Conservation (phyloP, 768 basidiomycete genomes). For the Saitozyma sp. region DNA sequence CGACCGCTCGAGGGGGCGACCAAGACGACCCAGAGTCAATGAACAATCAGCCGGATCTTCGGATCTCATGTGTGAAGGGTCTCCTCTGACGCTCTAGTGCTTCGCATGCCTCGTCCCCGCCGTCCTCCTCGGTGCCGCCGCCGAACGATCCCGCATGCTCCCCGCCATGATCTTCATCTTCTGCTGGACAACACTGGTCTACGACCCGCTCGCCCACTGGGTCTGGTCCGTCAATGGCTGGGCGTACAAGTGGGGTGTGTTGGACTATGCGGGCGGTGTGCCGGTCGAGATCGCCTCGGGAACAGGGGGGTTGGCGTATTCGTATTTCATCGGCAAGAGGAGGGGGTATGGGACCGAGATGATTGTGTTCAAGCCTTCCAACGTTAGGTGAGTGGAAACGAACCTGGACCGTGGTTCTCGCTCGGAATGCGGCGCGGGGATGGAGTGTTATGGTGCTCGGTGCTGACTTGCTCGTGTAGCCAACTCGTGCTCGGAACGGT, state of each 20-base stretch:
- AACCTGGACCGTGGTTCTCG: neutral
- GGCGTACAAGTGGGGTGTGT: constrained; percentile 71
- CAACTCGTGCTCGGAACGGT: constrained; percentile 92
- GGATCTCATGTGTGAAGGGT: neutral
- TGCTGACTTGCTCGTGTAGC: constrained; percentile 47
- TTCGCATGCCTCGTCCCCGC: constrained; percentile 74
- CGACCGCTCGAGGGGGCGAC: too few species aligned
- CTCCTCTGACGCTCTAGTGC: constrained; percentile 17
- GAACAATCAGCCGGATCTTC: too few species aligned
- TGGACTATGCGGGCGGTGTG: constrained; percentile 82
- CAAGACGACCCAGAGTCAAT: too few species aligned
- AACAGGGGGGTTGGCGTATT: constrained; percentile 80
- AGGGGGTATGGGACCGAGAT: constrained; percentile 87
- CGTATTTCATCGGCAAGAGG: constrained; percentile 81
- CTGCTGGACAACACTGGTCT: constrained; percentile 80
- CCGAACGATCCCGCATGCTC: constrained; percentile 81
- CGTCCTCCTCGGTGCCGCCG: constrained; percentile 73
- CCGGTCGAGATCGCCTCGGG: constrained; percentile 97
- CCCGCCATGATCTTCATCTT: constrained; percentile 89
- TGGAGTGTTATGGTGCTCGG: too few species aligned
- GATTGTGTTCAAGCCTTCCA: constrained; percentile 90
- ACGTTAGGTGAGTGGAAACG: constrained; percentile 56
- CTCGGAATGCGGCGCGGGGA: too few species aligned
- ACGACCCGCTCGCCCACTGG: constrained; percentile 95
- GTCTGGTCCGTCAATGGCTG: constrained; percentile 82